Percentiles rank a stretch among this genome's conserved stretches.
Evolutionary conservation across 1,284 basidiomycete genomes (phyloP).

Genomic region (Puccinia brachypodii): DNA sequence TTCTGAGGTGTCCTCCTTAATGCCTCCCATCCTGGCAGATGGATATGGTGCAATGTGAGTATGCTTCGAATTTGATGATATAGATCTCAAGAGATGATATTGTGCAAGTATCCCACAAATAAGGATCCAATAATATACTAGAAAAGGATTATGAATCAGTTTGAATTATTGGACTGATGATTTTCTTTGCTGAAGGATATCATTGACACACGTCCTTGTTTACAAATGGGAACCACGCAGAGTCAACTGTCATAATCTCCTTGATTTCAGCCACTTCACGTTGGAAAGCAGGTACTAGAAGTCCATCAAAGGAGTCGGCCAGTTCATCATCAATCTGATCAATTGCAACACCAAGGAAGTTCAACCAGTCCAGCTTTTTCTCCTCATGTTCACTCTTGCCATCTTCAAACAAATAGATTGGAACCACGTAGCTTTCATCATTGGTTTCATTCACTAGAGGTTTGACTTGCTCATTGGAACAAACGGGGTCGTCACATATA

Average conservation of each 20-base stretch:
- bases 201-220: neutral
- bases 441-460: neutral
- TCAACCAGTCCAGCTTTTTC: neutral
- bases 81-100: neutral
- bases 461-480: neutral
- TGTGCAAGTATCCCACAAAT: neutral
- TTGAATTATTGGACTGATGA: neutral
- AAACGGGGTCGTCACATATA: neutral
- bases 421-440: neutral
- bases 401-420: neutral
- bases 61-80: constrained; percentile 7
- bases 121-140: neutral
- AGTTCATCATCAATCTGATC: neutral
- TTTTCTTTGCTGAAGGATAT: neutral
- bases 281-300: neutral
- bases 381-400: neutral
- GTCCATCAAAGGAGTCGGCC: neutral
- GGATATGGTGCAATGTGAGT: too few relatives aligned
- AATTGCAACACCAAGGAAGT: neutral
- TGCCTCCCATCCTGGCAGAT: neutral
- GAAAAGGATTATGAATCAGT: too few relatives aligned
- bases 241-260: neutral
- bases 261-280: neutral
- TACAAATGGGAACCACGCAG: neutral
- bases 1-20: neutral